These are phyloP conservation scores for Martensiomyces pterosporus DNA, from an alignment of 192 early-diverging fungal genomes.

Conservation along the genomic window DNA sequence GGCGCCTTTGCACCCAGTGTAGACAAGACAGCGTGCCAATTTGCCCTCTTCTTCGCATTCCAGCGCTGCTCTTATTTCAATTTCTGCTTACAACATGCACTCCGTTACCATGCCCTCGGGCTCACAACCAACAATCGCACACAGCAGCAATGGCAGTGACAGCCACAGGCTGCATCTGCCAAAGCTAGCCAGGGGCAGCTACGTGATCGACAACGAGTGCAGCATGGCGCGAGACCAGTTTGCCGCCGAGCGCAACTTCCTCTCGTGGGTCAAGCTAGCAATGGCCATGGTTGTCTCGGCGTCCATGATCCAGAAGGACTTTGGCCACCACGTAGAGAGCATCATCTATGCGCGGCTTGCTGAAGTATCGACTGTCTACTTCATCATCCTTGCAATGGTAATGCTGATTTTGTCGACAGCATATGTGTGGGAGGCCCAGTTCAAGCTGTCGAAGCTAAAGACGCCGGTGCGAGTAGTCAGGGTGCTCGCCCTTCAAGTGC, in stretches of 20 bases:
- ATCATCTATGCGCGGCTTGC: conserved; percentile 8
- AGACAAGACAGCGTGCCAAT: too few relatives aligned
- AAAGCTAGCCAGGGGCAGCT: too few relatives aligned
- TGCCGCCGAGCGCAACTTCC: conserved; percentile 44
- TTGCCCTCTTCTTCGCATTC: too few relatives aligned
- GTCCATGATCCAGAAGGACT: conserved; percentile 14
- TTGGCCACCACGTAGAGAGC: not conserved
- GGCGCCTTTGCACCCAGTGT: too few relatives aligned
- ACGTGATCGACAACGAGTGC: conserved; percentile 37
- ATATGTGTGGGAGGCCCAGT: conserved; percentile 20
- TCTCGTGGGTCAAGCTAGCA: conserved; percentile 41
- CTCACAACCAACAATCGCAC: too few relatives aligned
- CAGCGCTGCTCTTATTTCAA: too few relatives aligned
- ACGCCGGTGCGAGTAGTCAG: conserved; percentile 21
- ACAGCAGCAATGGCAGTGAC: too few relatives aligned
- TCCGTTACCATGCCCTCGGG: too few relatives aligned
- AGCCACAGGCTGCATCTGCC: too few relatives aligned
- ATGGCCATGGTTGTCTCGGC: conserved; percentile 25
- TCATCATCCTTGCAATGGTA: conserved; percentile 18
- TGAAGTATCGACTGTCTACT: conserved; percentile 13
- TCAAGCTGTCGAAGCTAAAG: conserved; percentile 10
- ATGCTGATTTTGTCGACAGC: conserved; percentile 17
- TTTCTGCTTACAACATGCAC: too few relatives aligned
- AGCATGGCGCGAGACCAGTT: conserved; percentile 50
- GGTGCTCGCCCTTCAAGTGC: conserved; percentile 20